A percentile compares a stretch with the other conserved stretches of the same genome.
Conservation (phyloP, 2,329 filamentous ascomycete species). For the Aspergillus intermedius region DNA sequence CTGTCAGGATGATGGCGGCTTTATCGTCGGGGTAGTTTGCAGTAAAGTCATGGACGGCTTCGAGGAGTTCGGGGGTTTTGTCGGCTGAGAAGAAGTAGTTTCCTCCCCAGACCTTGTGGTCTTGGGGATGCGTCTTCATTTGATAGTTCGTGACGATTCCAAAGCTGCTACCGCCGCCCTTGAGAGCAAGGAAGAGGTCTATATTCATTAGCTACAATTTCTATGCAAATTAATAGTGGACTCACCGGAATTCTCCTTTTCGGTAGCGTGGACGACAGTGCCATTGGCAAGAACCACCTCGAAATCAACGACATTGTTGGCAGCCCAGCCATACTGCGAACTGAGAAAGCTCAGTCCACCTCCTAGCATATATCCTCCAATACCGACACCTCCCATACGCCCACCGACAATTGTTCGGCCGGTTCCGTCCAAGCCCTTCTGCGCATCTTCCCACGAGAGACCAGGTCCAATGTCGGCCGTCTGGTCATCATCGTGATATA, state of each 20-base stretch:
- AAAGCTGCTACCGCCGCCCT: conserved; percentile 40
- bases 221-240: no score
- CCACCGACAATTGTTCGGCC: conserved; percentile 38
- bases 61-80: conserved; percentile 29
- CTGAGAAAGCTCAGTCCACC: conserved; percentile 45
- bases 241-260: conserved; percentile 26
- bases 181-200: conserved; percentile 39
- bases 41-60: conserved; percentile 29
- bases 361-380: conserved; percentile 43
- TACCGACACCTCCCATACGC: conserved; percentile 43
- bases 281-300: conserved; percentile 45
- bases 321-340: conserved; percentile 45
- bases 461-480: conserved; percentile 37
- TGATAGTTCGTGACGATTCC: conserved; percentile 39
- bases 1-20: conserved; percentile 55
- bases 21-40: conserved; percentile 52
- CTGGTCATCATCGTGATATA: conserved; percentile 29
- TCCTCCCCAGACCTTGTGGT: conserved; percentile 43
- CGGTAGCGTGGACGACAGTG: conserved; percentile 38
- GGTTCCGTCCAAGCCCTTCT: conserved; percentile 24
- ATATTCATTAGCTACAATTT: not conserved
- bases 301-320: conserved; percentile 42
- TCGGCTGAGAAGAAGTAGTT: conserved; percentile 36
- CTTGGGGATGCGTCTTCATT: conserved; percentile 25
- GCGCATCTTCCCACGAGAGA: conserved; percentile 29